A percentile compares a stretch with the other conserved stretches of the same genome.
phyloP scores from a whole-genome alignment of 1,284 basidiomycete species.

The Trametes pubescens region DNA sequence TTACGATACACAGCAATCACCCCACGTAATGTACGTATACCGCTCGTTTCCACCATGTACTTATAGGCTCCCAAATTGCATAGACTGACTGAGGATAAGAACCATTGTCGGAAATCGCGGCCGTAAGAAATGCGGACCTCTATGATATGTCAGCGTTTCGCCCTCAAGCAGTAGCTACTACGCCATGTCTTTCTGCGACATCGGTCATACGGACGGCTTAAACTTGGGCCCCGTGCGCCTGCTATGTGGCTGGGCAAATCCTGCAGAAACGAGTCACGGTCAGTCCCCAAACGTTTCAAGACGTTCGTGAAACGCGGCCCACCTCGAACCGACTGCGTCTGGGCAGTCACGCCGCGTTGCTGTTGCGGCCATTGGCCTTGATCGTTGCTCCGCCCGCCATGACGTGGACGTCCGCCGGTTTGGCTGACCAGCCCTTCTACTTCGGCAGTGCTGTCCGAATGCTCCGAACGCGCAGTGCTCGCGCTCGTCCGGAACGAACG shows the following conservation, averaged over 20 bases:
- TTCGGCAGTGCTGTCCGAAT: constrained; percentile 72
- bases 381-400: constrained; percentile 20
- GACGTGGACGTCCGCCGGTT: constrained; percentile 20
- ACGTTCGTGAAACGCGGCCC: background rate
- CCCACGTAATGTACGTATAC: constrained; percentile 39
- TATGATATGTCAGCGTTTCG: background rate
- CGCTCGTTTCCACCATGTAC: constrained; percentile 32
- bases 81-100: constrained; percentile 13
- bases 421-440: constrained; percentile 67
- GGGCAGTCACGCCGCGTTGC: constrained; percentile 19
- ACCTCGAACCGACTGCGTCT: constrained; percentile 7
- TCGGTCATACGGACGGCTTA: constrained; percentile 38
- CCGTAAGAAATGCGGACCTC: background rate
- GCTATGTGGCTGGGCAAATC: constrained; percentile 33
- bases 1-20: constrained; percentile 28
- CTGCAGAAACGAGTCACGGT: constrained; percentile 11
- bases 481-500: constrained; percentile 52
- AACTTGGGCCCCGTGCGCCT: constrained; percentile 39
- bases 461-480: constrained; percentile 58
- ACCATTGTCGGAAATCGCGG: background rate
- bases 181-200: constrained; percentile 1
- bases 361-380: constrained; percentile 23
- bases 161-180: background rate
- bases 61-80: constrained; percentile 24
- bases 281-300: background rate